These are phyloP conservation scores for Claviceps sp. DNA, from an alignment of 2,329 filamentous ascomycete genomes.

Conservation along the genomic window DNA sequence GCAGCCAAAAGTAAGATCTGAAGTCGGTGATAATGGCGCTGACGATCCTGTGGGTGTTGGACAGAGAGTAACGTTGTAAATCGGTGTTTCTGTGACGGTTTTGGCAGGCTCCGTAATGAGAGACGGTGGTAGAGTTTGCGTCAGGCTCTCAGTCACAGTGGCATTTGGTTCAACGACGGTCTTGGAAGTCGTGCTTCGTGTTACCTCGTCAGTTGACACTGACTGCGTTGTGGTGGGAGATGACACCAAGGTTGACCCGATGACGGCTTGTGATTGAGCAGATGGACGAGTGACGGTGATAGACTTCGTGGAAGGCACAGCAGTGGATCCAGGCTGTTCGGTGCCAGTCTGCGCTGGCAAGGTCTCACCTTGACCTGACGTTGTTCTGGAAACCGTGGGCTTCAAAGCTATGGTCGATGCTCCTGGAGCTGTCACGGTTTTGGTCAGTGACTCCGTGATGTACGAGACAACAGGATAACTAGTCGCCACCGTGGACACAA, in stretches of 20 bases:
- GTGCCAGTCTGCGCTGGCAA: conserved; percentile 6
- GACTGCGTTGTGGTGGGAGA: conserved; percentile 6
- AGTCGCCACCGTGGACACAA: conserved; percentile 6
- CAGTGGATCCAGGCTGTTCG: conserved; percentile 7
- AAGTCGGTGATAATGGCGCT: conserved; percentile 19
- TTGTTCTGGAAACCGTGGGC: conserved; percentile 3
- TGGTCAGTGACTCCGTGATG: conserved; percentile 5
- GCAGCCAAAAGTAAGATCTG: conserved; percentile 40
- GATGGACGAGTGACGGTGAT: conserved; percentile 15
- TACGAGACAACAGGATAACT: conserved; percentile 9
- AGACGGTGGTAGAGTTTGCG: conserved; percentile 14
- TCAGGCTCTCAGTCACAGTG: conserved; percentile 18
- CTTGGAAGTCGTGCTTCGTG: conserved; percentile 13
- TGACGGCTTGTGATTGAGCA: conserved; percentile 10
- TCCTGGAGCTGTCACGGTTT: conserved; percentile 5
- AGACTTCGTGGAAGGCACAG: conserved; percentile 13
- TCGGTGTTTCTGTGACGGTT: conserved; percentile 16
- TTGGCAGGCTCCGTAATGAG: conserved; percentile 17
- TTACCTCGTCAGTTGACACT: conserved; percentile 7
- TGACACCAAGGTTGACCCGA: conserved; percentile 5
- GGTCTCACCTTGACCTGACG: conserved; percentile 5
- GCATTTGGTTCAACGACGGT: conserved; percentile 19
- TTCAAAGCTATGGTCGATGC: conserved; percentile 4
- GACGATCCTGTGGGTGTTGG: conserved; percentile 27
- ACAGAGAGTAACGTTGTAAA: conserved; percentile 26